Evolutionary conservation across 2,329 filamentous ascomycete species (phyloP), one percentile per base, ranked within the genome.

Genomic region (Bipolaris gigantea): DNA sequence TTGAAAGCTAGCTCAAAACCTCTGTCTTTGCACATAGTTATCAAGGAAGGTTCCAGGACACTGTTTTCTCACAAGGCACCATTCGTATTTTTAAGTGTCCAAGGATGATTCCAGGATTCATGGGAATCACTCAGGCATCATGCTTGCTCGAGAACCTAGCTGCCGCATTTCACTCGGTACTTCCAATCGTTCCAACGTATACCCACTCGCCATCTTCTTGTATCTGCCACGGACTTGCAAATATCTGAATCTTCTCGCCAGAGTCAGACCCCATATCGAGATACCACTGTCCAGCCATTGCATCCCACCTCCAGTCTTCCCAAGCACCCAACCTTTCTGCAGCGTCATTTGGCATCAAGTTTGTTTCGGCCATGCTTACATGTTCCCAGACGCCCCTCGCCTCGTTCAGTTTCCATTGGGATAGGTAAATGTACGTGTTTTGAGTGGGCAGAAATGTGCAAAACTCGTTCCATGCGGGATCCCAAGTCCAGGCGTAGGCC

Each of bases 261-360:
- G 21, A 36, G 1, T 35, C 41, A 15, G 48, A 41, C 1, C 48
- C 44, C 15, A 62, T 33, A 3, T 57, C 43, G 8, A 66, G 48
- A 52, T 45, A 61, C 63, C 63, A 64, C 33, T 61, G 57, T 18
- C 48, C 46, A 50, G 40, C 54, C 1, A 33, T 21, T n/a, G 55
- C 32, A 53, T 65, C 56, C 60, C 61, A 64, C 1, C 16, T 18
- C 63, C 63, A 65, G 21, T 65, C 63, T 44, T 64, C 57, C 61
- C 63, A 65, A 25, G 54, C 48, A 10, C 60, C 61, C 10, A 65
- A 36, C 36, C 46, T 25, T 21, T 53, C 55, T 27, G 40, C 52
- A 7, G 53, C 57, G 15, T 16, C 30, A 13, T 63, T 52, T 27
- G 57, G 57, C 25, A n/a, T 33, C 32, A 57, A 4, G 15, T 45